phyloP scores from a whole-genome alignment of 768 basidiomycete genomes.

The Boletus rubropictus region DNA sequence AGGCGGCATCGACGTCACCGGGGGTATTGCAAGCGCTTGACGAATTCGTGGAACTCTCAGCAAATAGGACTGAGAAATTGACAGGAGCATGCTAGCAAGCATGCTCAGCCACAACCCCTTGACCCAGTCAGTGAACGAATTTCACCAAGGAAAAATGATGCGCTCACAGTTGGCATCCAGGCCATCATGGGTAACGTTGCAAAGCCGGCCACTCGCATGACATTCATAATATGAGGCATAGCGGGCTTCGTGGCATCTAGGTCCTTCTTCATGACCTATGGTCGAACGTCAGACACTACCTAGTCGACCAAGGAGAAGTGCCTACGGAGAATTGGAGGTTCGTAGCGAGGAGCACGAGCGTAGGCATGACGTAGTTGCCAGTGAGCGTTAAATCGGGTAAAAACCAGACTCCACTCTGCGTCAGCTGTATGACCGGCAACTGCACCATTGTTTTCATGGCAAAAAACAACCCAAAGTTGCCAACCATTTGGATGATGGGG shows the following conservation, averaged over 20 bases:
- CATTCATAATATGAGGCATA: constrained; percentile 64
- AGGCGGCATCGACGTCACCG: constrained; percentile 6
- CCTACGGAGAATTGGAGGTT: constrained; percentile 68
- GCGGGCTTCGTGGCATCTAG: constrained; percentile 47
- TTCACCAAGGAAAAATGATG: not conserved
- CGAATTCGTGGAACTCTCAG: constrained; percentile 42
- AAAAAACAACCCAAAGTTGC: constrained; percentile 80
- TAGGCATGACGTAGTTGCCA: constrained; percentile 70
- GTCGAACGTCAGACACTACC: constrained; percentile 2
- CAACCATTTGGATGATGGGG: constrained; percentile 65
- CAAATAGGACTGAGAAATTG: constrained; percentile 43
- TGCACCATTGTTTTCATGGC: constrained; percentile 67
- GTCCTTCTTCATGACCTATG: constrained; percentile 45
- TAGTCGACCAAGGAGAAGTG: not conserved
- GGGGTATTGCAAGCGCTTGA: constrained; percentile 32
- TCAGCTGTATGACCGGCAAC: constrained; percentile 68
- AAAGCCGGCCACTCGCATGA: constrained; percentile 54
- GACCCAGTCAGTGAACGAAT: not conserved
- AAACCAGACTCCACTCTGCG: constrained; percentile 66
- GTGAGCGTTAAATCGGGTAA: constrained; percentile 79
- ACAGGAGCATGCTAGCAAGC: constrained; percentile 42
- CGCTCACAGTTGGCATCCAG: constrained; percentile 61
- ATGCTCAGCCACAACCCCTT: constrained; percentile 60
- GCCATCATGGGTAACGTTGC: constrained; percentile 47
- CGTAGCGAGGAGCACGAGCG: constrained; percentile 50